Evolutionary conservation across 2,329 filamentous ascomycete species (phyloP).

Genomic region (Fusarium oligoseptatum): DNA sequence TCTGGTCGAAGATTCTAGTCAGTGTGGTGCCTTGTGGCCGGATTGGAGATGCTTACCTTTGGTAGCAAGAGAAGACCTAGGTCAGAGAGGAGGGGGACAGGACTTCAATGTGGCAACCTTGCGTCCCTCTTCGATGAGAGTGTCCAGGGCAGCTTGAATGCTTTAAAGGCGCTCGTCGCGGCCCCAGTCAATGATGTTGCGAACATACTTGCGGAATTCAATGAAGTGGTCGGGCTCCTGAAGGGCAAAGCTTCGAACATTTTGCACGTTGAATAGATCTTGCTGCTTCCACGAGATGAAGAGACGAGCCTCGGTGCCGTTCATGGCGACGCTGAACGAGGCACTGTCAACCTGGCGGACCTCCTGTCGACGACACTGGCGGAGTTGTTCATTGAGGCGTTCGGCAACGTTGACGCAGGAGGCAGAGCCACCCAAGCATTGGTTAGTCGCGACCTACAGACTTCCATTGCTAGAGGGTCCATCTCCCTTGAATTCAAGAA

Average conservation of each 20-base stretch:
- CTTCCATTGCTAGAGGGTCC: slow-evolving; percentile 38
- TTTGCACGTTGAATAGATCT: slow-evolving; percentile 45
- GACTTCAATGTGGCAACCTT: background rate
- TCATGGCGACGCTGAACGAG: slow-evolving; percentile 1
- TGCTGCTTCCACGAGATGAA: slow-evolving; percentile 52
- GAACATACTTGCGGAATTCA: slow-evolving; percentile 50
- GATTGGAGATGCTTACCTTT: background rate
- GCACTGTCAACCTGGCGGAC: slow-evolving; percentile 45
- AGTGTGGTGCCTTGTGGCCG: background rate
- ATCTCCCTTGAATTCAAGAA: slow-evolving; percentile 42
- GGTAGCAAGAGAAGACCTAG: background rate
- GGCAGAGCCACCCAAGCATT: slow-evolving; percentile 51
- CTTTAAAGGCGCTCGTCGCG: slow-evolving; percentile 43
- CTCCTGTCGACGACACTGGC: slow-evolving; percentile 32
- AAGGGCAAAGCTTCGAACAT: slow-evolving; percentile 48
- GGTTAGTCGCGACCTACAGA: slow-evolving; percentile 53
- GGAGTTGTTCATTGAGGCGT: slow-evolving; percentile 44
- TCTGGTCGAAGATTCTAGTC: background rate
- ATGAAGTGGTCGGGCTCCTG: slow-evolving; percentile 46
- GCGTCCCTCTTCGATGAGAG: slow-evolving; percentile 1
- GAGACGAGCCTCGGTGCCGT: slow-evolving; percentile 49
- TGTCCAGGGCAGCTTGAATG: slow-evolving; percentile 38
- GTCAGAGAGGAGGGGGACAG: background rate
- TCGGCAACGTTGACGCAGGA: slow-evolving; percentile 52
- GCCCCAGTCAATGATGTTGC: slow-evolving; percentile 55